Evolutionary conservation across 768 basidiomycete species (phyloP).

Genomic region (Lactarius quietus): DNA sequence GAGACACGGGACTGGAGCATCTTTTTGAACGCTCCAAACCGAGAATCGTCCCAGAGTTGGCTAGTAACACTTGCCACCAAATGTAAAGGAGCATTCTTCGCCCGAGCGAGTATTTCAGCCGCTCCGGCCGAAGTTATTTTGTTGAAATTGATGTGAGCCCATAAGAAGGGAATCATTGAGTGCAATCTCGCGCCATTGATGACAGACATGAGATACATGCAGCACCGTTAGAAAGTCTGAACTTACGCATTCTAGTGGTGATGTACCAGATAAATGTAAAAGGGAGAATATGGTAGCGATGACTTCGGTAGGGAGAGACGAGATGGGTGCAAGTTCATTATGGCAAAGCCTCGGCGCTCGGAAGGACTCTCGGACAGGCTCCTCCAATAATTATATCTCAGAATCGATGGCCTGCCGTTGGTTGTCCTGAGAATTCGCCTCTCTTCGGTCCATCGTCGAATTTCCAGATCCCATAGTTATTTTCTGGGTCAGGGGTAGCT

Average conservation of each 20-base stretch:
- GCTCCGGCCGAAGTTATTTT: background rate
- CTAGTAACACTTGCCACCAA: background rate
- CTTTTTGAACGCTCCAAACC: background rate
- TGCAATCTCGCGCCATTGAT: constrained; percentile 22
- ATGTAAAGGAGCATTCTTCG: background rate
- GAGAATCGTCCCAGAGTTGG: background rate
- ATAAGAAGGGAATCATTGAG: constrained; percentile 14
- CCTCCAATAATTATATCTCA: too few species aligned
- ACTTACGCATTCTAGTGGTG: too few species aligned
- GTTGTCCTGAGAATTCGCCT: too few species aligned
- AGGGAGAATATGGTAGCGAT: background rate
- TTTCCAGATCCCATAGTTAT: too few species aligned
- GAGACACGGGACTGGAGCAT: background rate
- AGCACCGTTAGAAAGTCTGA: background rate
- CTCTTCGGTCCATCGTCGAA: background rate
- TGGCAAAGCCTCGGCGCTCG: background rate
- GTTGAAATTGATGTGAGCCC: constrained; percentile 9
- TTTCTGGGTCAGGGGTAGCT: too few species aligned
- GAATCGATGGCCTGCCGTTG: too few species aligned
- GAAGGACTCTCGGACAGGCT: too few species aligned
- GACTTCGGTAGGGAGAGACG: background rate
- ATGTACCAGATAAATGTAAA: background rate
- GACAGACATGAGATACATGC: constrained; percentile 16
- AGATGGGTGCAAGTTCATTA: background rate
- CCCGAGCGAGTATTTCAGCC: constrained; percentile 9